Conservation (phyloP, 768 basidiomycete species). For the Rhodotorula kratochvilovae region DNA sequence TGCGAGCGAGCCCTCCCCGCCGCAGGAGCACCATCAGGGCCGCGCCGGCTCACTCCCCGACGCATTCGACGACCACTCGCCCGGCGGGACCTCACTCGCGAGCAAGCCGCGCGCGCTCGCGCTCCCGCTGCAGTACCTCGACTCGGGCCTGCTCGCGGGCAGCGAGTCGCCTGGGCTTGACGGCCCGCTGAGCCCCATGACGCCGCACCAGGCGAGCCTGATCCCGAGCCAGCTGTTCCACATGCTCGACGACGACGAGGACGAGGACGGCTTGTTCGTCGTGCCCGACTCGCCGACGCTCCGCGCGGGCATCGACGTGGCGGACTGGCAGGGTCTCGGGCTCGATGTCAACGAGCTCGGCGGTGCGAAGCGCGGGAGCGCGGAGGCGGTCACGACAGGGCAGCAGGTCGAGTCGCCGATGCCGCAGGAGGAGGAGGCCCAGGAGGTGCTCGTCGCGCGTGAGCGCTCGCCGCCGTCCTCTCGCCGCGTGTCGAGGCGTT, state of each 20-base stretch:
- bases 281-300: constrained; percentile 37
- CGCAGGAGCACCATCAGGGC: not conserved
- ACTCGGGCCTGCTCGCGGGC: constrained; percentile 31
- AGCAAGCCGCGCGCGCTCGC: constrained; percentile 6
- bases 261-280: constrained; percentile 36
- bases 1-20: not conserved
- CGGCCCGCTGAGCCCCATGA: constrained; percentile 43
- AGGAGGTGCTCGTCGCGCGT: not conserved
- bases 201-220: constrained; percentile 44
- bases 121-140: constrained; percentile 40
- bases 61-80: constrained; percentile 5
- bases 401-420: not conserved
- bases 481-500: constrained; percentile 15
- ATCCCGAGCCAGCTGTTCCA: constrained; percentile 44
- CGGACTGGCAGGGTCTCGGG: constrained; percentile 30
- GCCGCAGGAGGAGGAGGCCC: not conserved
- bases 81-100: not conserved
- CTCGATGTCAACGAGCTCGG: constrained; percentile 20
- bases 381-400: not conserved
- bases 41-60: not conserved
- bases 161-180: constrained; percentile 24
- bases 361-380: constrained; percentile 7
- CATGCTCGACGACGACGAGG: constrained; percentile 44
- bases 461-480: constrained; percentile 8
- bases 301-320: constrained; percentile 14